Percentiles rank a stretch among this genome's conserved stretches.
phyloP scores from a whole-genome alignment of 805 yeast genomes.

The Wickerhamiella sergipiensis region DNA sequence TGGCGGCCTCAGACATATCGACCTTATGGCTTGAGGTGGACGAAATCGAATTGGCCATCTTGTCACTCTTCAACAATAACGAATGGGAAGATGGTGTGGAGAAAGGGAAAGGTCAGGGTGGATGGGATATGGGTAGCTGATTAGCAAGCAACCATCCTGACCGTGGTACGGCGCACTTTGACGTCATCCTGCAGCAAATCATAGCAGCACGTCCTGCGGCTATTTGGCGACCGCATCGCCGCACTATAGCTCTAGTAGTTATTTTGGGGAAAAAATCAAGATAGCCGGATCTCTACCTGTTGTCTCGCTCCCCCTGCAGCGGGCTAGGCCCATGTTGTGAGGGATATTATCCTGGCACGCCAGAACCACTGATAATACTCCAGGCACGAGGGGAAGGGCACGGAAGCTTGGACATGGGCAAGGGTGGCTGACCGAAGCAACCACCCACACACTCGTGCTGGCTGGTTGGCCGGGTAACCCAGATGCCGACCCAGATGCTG shows the following conservation, averaged over 20 bases:
- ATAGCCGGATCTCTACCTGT: too few relatives aligned
- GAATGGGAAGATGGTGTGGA: background rate
- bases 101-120: background rate
- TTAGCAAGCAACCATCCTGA: background rate
- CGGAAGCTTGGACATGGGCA: background rate
- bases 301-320: too few relatives aligned
- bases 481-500: too few relatives aligned
- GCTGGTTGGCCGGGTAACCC: background rate
- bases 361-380: background rate
- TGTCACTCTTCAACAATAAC: background rate
- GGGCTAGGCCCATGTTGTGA: too few relatives aligned
- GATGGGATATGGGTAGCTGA: background rate
- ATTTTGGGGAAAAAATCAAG: too few relatives aligned
- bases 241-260: too few relatives aligned
- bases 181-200: background rate
- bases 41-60: constrained; percentile 2
- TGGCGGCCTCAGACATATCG: constrained; percentile 20
- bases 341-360: background rate
- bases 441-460: background rate
- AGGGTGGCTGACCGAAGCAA: background rate
- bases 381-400: background rate
- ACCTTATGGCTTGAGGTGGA: constrained; percentile 3
- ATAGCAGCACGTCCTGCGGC: background rate
- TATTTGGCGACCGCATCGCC: background rate
- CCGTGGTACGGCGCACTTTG: background rate